Evolutionary conservation across 805 yeast species (phyloP).

Genomic region (Hanseniaspora taiwanica): DNA sequence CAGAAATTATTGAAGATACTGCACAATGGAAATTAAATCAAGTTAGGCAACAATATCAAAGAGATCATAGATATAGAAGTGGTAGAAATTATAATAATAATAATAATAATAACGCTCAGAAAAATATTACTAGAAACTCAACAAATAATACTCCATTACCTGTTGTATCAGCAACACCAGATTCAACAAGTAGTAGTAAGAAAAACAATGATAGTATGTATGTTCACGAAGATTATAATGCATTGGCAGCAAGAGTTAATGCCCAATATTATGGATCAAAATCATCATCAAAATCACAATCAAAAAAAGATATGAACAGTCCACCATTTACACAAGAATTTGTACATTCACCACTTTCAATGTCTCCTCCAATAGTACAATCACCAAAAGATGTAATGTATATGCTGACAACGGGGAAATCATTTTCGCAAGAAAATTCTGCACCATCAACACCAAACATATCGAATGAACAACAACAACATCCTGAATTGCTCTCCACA

Average conservation of each 20-base stretch:
- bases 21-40: slow-evolving; percentile 25
- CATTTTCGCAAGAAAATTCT: not conserved
- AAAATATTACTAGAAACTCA: not conserved
- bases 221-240: slow-evolving; percentile 22
- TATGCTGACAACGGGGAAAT: not conserved
- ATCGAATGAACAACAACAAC: too few species aligned
- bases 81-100: not conserved
- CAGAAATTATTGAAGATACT: slow-evolving; percentile 46
- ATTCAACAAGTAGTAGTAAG: too few species aligned
- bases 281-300: not conserved
- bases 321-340: not conserved
- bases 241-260: slow-evolving; percentile 24
- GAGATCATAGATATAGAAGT: slow-evolving; percentile 69
- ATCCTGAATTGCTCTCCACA: too few species aligned
- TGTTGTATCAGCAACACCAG: not conserved
- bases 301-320: not conserved
- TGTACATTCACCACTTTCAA: not conserved
- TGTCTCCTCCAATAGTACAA: not conserved
- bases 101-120: not conserved
- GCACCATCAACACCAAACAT: not conserved
- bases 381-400: not conserved
- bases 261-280: slow-evolving; percentile 18
- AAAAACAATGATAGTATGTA: slow-evolving; percentile 4
- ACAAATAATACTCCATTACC: not conserved
- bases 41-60: slow-evolving; percentile 75